These are phyloP conservation scores for Kazachstania africana DNA, from an alignment of 805 yeast genomes.

Conservation along the genomic window DNA sequence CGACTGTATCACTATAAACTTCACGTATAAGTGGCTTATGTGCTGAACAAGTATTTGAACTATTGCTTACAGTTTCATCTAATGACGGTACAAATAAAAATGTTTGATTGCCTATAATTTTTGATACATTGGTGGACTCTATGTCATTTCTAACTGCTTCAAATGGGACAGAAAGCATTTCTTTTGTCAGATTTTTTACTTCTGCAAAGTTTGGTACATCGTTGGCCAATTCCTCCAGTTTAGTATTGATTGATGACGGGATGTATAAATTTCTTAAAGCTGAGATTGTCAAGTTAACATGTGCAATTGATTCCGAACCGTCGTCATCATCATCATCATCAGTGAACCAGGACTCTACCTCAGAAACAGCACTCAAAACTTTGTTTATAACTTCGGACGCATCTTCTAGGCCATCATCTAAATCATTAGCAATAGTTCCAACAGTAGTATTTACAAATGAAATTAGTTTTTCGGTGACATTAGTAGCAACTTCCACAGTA, in stretches of 20 bases:
- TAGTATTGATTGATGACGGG: constrained; percentile 49
- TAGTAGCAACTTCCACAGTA: constrained; percentile 58
- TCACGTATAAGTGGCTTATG: constrained; percentile 29
- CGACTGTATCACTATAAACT: constrained; percentile 26
- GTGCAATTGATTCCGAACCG: constrained; percentile 20
- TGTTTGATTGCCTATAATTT: constrained; percentile 9
- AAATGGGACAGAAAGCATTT: constrained; percentile 50
- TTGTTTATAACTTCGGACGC: constrained; percentile 47
- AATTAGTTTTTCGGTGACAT: constrained; percentile 56
- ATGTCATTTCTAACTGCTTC: constrained; percentile 33
- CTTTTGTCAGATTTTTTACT: constrained; percentile 47
- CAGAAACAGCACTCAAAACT: constrained; percentile 38
- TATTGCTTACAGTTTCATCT: constrained; percentile 6
- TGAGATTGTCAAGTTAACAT: constrained; percentile 47
- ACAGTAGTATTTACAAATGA: constrained; percentile 51
- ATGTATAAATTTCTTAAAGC: constrained; percentile 49
- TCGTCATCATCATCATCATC: constrained; percentile 30
- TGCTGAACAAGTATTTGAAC: constrained; percentile 30
- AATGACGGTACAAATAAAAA: constrained; percentile 33
- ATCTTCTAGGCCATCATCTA: constrained; percentile 56
- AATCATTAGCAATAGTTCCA: constrained; percentile 39
- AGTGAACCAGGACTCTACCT: constrained; percentile 45
- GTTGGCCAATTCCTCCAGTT: constrained; percentile 39
- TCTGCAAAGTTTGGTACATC: constrained; percentile 55
- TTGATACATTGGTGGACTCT: constrained; percentile 21